phyloP scores from a whole-genome alignment of 1,284 basidiomycete genomes.

The Rhodotorula mucilaginosa region DNA sequence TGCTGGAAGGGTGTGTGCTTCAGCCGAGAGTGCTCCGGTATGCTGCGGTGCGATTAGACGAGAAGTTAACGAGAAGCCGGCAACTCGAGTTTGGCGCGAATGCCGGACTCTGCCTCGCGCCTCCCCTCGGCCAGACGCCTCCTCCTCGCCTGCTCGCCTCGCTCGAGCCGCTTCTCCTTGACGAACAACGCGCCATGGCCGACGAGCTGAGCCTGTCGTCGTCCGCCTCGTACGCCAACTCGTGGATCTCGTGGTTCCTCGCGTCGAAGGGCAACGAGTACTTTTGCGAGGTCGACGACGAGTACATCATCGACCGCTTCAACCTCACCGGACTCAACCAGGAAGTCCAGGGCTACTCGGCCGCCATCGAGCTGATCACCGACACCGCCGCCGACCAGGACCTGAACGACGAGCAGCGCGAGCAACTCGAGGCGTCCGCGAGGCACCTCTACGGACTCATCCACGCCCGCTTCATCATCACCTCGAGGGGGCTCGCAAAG shows the following conservation, averaged over 20 bases:
- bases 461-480: conserved; percentile 95
- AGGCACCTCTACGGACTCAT: conserved; percentile 91
- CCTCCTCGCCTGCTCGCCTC: background rate
- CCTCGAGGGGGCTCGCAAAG: conserved; percentile 84
- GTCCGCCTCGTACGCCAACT: conserved; percentile 44
- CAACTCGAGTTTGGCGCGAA: too few species aligned
- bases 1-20: background rate
- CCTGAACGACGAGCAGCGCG: conserved; percentile 54
- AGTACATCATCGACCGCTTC: conserved; percentile 97
- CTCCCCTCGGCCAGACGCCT: background rate
- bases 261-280: conserved; percentile 86
- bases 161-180: background rate
- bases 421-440: conserved; percentile 77
- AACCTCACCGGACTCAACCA: conserved; percentile 96
- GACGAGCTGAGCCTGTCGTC: conserved; percentile 43
- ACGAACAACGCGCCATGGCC: conserved; percentile 26
- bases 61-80: too few species aligned
- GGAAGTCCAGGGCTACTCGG: conserved; percentile 90
- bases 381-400: conserved; percentile 62
- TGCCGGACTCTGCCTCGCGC: too few species aligned
- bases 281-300: conserved; percentile 98
- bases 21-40: too few species aligned
- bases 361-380: conserved; percentile 93
- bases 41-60: too few species aligned
- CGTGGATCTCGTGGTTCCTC: conserved; percentile 71